Base-by-base conservation (phyloP, 2,329 filamentous ascomycete genomes). In the Calonectria pseudoreteaudii region DNA sequence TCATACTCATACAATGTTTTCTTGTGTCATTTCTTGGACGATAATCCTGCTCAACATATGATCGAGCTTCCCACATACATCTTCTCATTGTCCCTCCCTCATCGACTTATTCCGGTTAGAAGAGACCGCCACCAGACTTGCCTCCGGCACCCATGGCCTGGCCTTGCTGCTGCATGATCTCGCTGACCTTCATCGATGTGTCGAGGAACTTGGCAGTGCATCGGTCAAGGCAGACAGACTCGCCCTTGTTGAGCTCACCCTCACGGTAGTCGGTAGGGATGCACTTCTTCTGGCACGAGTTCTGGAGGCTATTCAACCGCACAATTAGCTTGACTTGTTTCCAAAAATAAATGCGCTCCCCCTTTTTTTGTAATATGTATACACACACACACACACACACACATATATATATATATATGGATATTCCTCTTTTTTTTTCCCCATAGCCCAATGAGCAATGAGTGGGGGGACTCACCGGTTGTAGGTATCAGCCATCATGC, bases 201-300 rank as follows among this genome's bases (percentile, higher is more conserved):
- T 98, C 96, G 88, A 99, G 98, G 90, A 98, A 99, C 89, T 99
- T 99, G 83, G 94, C 91, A 72, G 97, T 94, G 88, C 97, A 99
- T 83, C 97, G 95, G 88, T 99, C 97, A 80, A 99, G 93, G 89
- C 97, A 99, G 81, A 99, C 97, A 80, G 94, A 95, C 88, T 99
- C 97, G 90, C 96, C 97, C 89, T 99, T 99, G 92, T 98, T 98
- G 82, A 99, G 93, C 81, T 99, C 96, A 85, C 91, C 92, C 89
- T 99, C 97, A 85, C 95, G 95, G 92, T 98, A 99, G 82, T 96
- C 93, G 82, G 88, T 90, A 76, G 96, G 96, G 80, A 99, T 91
- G 88, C 97, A 99, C 90, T 99, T 99, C 85, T 94, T 92, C 79
- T 94, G 92, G 91, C 97, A 99, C 76, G 95, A 94, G 86, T 95